A percentile compares a stretch with the other conserved stretches of the same genome.
Conservation (phyloP, 2,329 filamentous ascomycete genomes). For the Thelonectria olida region DNA sequence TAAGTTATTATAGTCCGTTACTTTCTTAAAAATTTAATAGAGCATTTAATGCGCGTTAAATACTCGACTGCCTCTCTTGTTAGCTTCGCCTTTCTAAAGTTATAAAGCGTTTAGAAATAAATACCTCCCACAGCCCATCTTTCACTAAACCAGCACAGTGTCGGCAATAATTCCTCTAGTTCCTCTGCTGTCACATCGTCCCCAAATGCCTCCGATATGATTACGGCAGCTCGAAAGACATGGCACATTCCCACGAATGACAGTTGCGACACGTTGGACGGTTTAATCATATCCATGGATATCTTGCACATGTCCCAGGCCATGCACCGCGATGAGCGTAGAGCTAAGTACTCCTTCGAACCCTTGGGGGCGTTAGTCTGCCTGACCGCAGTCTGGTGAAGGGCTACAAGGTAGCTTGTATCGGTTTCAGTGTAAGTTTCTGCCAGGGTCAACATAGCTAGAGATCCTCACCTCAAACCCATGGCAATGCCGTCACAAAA, state of each 20-base stretch:
- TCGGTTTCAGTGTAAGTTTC: background rate
- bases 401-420: background rate
- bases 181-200: background rate
- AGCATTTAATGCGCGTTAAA: no score
- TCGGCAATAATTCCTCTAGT: background rate
- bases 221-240: background rate
- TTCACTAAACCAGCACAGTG: background rate
- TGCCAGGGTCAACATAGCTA: background rate
- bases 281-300: background rate
- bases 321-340: background rate
- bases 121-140: background rate
- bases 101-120: background rate
- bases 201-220: background rate
- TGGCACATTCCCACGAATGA: background rate
- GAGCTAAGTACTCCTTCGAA: background rate
- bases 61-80: no score
- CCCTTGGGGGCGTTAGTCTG: background rate
- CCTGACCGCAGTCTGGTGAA: background rate
- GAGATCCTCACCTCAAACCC: background rate
- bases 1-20: no score
- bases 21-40: no score
- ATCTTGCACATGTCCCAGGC: background rate
- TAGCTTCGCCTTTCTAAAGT: no score
- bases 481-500: conserved; percentile 1
- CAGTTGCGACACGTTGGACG: background rate